Evolutionary conservation across 495 filamentous ascomycete genomes (phyloP).

Genomic region (Aspergillus conjunctus): DNA sequence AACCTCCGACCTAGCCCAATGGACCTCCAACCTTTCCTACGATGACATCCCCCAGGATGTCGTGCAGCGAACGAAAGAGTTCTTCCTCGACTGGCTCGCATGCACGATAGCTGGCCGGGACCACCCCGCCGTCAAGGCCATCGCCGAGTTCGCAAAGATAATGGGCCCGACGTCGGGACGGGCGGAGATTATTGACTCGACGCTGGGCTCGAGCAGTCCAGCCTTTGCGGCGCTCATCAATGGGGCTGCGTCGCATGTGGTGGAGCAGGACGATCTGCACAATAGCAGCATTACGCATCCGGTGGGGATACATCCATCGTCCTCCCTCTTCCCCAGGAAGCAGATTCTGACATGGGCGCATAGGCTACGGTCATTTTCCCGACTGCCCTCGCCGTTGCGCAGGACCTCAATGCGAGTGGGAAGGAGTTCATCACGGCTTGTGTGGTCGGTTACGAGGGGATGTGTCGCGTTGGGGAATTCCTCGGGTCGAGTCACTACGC

Average conservation of each 20-base stretch:
- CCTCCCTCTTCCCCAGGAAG: not conserved
- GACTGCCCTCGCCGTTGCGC: constrained; percentile 37
- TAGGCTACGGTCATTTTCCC: constrained; percentile 42
- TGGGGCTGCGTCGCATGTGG: constrained; percentile 40
- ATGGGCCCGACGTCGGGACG: constrained; percentile 39
- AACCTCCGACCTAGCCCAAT: constrained; percentile 24
- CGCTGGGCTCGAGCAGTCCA: constrained; percentile 28
- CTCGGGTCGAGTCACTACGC: constrained; percentile 40
- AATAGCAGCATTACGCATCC: constrained; percentile 44
- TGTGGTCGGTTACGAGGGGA: constrained; percentile 41
- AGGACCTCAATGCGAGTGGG: constrained; percentile 34
- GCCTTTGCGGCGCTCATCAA: constrained; percentile 42
- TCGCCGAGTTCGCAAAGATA: constrained; percentile 28
- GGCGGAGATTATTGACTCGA: constrained; percentile 36
- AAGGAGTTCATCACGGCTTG: constrained; percentile 40
- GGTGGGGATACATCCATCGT: constrained; percentile 22
- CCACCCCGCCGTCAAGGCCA: constrained; percentile 37
- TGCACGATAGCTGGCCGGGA: constrained; percentile 40
- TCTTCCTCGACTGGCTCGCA: constrained; percentile 38
- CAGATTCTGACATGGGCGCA: not conserved
- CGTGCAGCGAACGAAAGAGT: constrained; percentile 39
- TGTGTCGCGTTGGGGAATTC: constrained; percentile 37
- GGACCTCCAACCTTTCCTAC: constrained; percentile 32
- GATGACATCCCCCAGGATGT: constrained; percentile 33
- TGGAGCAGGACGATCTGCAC: constrained; percentile 45